These are phyloP conservation scores for Cudoniella acicularis DNA, from an alignment of 495 filamentous ascomycete genomes.

Conservation along the genomic window DNA sequence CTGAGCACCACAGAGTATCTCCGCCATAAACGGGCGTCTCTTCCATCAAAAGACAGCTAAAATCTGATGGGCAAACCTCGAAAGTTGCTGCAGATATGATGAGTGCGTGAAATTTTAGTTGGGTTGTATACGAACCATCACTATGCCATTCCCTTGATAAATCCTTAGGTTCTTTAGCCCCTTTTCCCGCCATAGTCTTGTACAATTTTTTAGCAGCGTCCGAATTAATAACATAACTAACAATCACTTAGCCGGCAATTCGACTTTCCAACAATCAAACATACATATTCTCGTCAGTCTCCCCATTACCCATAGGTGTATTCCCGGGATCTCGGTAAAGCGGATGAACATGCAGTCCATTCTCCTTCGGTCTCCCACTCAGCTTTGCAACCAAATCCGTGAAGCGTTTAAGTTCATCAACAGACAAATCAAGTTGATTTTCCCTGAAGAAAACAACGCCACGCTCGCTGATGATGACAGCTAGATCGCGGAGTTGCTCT, in stretches of 20 bases:
- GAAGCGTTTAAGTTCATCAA: slow-evolving; percentile 38
- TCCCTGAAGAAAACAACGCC: slow-evolving; percentile 32
- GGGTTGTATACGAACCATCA: slow-evolving; percentile 30
- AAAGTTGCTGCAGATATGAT: slow-evolving; percentile 24
- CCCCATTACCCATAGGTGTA: slow-evolving; percentile 37
- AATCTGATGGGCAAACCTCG: slow-evolving; percentile 38
- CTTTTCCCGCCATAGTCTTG: slow-evolving; percentile 34
- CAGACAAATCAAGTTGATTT: slow-evolving; percentile 35
- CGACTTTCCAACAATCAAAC: neutral
- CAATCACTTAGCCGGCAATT: neutral
- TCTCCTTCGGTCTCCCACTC: slow-evolving; percentile 37
- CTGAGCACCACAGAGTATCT: slow-evolving; percentile 42
- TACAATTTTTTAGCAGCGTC: slow-evolving; percentile 43
- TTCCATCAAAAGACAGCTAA: slow-evolving; percentile 38
- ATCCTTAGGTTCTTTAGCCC: slow-evolving; percentile 32
- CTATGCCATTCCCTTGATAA: slow-evolving; percentile 41
- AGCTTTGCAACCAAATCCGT: slow-evolving; percentile 36
- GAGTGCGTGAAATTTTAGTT: neutral
- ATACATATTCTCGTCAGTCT: slow-evolving; percentile 38
- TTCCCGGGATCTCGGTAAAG: slow-evolving; percentile 41
- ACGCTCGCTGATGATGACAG: slow-evolving; percentile 48
- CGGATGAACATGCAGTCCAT: slow-evolving; percentile 41
- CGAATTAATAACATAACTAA: slow-evolving; percentile 43
- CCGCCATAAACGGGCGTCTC: slow-evolving; percentile 37
- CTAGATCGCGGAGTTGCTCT: slow-evolving; percentile 62